Conservation (phyloP, 2,329 filamentous ascomycete genomes). For the Diaporthe batatas region DNA sequence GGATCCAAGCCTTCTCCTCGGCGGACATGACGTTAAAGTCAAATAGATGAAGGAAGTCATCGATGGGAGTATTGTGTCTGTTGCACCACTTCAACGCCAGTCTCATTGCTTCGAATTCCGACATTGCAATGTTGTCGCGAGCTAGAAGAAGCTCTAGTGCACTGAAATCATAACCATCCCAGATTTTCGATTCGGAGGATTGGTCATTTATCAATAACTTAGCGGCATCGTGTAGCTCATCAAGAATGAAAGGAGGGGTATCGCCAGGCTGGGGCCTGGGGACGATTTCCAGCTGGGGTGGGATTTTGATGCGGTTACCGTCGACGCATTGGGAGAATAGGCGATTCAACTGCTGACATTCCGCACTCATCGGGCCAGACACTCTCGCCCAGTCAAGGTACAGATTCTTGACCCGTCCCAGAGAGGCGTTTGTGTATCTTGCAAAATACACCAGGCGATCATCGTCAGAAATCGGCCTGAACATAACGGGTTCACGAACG, state of each 20-base stretch:
- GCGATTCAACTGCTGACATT: background rate
- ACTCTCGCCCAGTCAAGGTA: background rate
- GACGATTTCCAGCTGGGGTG: background rate
- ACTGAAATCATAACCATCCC: background rate
- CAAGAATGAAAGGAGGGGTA: background rate
- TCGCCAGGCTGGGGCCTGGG: too few species aligned
- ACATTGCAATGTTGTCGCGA: background rate
- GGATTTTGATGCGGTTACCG: constrained; percentile 1
- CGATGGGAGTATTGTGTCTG: background rate
- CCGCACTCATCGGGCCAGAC: background rate
- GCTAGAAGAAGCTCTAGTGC: background rate
- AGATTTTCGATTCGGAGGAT: background rate
- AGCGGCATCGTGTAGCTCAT: background rate
- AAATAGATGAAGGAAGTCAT: background rate
- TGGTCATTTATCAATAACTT: background rate
- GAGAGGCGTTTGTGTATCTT: background rate
- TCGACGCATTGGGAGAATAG: background rate
- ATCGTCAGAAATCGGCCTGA: background rate
- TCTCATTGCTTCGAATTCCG: background rate
- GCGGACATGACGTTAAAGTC: background rate
- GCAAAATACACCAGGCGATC: background rate
- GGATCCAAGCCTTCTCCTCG: background rate
- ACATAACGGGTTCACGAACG: background rate
- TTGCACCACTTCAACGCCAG: background rate
- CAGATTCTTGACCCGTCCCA: constrained; percentile 1